These are phyloP conservation scores for Nemania sp. DNA, from an alignment of 2,329 filamentous ascomycete genomes.

Conservation along the genomic window DNA sequence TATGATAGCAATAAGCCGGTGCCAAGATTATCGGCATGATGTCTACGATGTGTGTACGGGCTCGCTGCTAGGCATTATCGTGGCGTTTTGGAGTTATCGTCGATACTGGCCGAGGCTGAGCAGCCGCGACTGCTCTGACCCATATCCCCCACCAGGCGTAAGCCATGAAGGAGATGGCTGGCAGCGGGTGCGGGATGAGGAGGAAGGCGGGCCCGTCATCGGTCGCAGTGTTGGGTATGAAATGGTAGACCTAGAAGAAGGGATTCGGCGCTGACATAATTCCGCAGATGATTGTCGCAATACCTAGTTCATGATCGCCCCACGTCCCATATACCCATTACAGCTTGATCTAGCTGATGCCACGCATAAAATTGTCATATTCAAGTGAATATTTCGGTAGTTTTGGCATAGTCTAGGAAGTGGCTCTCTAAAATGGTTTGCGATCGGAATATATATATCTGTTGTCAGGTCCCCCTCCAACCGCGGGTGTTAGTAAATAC, in stretches of 20 bases:
- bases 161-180: constrained; percentile 41
- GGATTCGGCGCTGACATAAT: constrained; percentile 30
- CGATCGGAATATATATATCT: too few species aligned
- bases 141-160: constrained; percentile 53
- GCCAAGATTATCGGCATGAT: constrained; percentile 72
- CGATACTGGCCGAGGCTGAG: constrained; percentile 63
- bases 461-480: too few species aligned
- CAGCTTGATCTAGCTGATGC: too few species aligned
- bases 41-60: constrained; percentile 70
- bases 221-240: constrained; percentile 40
- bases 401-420: too few species aligned
- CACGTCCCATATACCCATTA: too few species aligned
- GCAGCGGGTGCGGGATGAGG: constrained; percentile 56
- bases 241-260: constrained; percentile 27
- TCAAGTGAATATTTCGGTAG: too few species aligned
- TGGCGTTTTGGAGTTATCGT: constrained; percentile 69
- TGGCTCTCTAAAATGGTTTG: too few species aligned
- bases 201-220: constrained; percentile 47
- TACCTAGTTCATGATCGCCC: constrained; percentile 1
- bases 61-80: constrained; percentile 59
- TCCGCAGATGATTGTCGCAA: constrained; percentile 32
- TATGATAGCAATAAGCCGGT: constrained; percentile 70
- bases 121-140: constrained; percentile 58
- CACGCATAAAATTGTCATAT: too few species aligned
- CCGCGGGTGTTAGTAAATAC: too few species aligned